These are phyloP conservation scores for Lathyrus sativus DNA, from an alignment of 306 rosid genomes.

Conservation along the genomic window DNA sequence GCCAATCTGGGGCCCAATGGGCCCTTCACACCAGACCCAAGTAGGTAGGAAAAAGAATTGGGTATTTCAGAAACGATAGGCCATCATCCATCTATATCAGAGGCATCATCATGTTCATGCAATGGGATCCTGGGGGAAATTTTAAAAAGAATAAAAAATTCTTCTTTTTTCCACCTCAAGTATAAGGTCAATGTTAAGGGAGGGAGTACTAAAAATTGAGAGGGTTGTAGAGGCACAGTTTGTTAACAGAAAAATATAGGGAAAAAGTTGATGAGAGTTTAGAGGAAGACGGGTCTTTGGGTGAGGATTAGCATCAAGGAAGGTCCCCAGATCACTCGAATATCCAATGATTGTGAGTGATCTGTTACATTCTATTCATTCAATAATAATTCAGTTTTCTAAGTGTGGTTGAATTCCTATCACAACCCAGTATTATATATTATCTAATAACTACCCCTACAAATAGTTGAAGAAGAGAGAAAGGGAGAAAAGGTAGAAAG, in stretches of 20 bases:
- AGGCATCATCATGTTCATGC: no score
- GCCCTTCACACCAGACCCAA: neutral
- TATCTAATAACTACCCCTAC: neutral
- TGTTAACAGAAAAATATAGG: neutral
- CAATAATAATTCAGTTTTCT: neutral
- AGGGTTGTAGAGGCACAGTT: neutral
- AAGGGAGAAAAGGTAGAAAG: neutral
- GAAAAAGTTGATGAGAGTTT: neutral
- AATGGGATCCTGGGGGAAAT: no score
- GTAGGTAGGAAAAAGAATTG: neutral
- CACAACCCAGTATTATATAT: neutral
- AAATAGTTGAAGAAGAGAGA: conserved; percentile 4
- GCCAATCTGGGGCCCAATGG: neutral
- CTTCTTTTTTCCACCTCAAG: no score
- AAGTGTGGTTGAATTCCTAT: neutral
- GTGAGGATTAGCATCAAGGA: neutral
- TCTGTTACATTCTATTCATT: neutral
- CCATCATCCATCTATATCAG: no score
- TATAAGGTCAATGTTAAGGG: no score
- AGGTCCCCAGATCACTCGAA: neutral
- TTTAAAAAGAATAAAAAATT: no score
- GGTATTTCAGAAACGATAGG: neutral
- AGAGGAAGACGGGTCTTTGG: neutral
- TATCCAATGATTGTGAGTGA: neutral
- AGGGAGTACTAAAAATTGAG: no score